Conservation (phyloP, 2,329 filamentous ascomycete species). For the Biscogniauxia sp. region DNA sequence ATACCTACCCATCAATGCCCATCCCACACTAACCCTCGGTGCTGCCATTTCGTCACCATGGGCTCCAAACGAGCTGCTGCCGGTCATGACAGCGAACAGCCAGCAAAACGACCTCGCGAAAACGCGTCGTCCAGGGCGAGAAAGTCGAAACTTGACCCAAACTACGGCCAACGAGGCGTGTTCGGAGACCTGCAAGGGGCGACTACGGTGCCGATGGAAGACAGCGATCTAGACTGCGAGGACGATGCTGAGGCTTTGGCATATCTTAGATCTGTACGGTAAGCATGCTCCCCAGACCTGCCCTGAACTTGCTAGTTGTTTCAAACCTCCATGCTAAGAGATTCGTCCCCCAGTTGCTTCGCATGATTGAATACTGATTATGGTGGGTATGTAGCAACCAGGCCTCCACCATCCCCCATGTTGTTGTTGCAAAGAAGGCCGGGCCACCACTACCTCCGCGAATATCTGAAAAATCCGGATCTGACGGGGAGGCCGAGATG, state of each 20-base stretch:
- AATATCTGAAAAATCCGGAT: conserved; percentile 30
- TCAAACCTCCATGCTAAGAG: conserved; percentile 23
- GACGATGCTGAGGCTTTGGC: conserved; percentile 55
- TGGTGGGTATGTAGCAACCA: conserved; percentile 63
- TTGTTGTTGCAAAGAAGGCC: conserved; percentile 63
- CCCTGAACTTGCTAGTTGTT: conserved; percentile 5
- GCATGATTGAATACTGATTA: conserved; percentile 42
- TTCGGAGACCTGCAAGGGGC: conserved; percentile 52
- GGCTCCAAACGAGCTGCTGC: conserved; percentile 27
- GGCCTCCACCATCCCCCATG: conserved; percentile 69
- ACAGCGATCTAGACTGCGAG: conserved; percentile 53
- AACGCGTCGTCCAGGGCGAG: conserved; percentile 9
- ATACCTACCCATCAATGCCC: no score
- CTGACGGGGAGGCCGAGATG: conserved; percentile 26
- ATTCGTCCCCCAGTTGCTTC: conserved; percentile 11
- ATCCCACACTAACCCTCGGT: no score
- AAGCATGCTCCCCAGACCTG: conserved; percentile 27
- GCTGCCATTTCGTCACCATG: conserved; percentile 11
- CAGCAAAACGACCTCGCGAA: conserved; percentile 21
- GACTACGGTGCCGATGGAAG: conserved; percentile 34
- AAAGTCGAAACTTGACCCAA: conserved; percentile 40
- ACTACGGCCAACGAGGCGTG: conserved; percentile 57
- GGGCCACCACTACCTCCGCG: conserved; percentile 49
- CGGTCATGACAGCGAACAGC: conserved; percentile 12
- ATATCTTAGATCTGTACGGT: conserved; percentile 61